Evolutionary conservation across 805 yeast species (phyloP).

Genomic region (Suhomyces tanzawaensis): DNA sequence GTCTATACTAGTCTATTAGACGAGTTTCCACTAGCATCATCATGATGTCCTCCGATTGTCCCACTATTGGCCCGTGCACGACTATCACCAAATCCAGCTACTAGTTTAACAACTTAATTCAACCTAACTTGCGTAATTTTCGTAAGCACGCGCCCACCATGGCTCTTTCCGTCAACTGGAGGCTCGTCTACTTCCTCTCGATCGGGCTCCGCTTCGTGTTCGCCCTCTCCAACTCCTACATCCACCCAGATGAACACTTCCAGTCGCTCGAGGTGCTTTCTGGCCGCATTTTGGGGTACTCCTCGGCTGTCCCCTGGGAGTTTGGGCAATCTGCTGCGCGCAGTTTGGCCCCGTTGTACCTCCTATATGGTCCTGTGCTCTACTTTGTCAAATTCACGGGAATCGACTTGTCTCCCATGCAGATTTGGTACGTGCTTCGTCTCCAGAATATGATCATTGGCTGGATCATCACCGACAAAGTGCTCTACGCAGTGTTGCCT

Average conservation of each 20-base stretch:
- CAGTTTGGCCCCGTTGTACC: constrained; percentile 64
- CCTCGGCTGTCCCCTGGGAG: constrained; percentile 77
- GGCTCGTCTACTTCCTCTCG: constrained; percentile 43
- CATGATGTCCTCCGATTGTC: too few relatives aligned
- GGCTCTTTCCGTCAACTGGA: constrained; percentile 36
- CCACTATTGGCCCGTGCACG: not conserved
- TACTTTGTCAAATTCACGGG: constrained; percentile 29
- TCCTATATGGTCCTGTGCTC: constrained; percentile 68
- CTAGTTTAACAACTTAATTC: too few relatives aligned
- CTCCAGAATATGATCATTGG: constrained; percentile 42
- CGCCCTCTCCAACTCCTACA: constrained; percentile 72
- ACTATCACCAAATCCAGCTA: not conserved
- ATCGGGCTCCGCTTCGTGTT: constrained; percentile 52
- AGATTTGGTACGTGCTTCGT: constrained; percentile 53
- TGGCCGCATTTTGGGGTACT: constrained; percentile 41
- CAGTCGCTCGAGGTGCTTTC: constrained; percentile 81
- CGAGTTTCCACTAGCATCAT: too few relatives aligned
- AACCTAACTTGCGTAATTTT: too few relatives aligned
- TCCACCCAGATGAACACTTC: constrained; percentile 97
- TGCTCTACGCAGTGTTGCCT: constrained; percentile 46
- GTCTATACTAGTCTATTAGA: too few relatives aligned
- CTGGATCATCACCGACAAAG: constrained; percentile 39
- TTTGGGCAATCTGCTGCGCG: constrained; percentile 63
- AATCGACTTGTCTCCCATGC: constrained; percentile 43
- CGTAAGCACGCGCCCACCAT: too few relatives aligned